Percentiles rank a stretch among this genome's conserved stretches.
These are phyloP conservation scores for Colletotrichum eremochloae DNA, from an alignment of 2,329 filamentous ascomycete genomes.

Conservation along the genomic window DNA sequence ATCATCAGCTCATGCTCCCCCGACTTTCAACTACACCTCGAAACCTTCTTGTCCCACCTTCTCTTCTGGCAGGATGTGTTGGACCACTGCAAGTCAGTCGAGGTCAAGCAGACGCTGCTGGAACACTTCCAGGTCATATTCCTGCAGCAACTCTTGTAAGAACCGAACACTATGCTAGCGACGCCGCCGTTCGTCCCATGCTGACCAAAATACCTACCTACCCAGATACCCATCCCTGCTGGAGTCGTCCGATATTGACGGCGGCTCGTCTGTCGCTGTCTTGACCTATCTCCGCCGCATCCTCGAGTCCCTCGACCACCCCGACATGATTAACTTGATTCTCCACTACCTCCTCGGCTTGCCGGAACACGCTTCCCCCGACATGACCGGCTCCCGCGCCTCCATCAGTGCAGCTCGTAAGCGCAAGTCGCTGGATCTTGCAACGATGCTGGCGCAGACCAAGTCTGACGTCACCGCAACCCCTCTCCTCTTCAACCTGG, in stretches of 20 bases:
- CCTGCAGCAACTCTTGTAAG: slow-evolving; percentile 90
- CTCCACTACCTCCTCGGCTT: slow-evolving; percentile 92
- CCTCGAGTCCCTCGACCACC: slow-evolving; percentile 90
- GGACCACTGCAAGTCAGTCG: slow-evolving; percentile 91
- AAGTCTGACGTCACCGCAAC: slow-evolving; percentile 81
- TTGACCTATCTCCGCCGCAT: slow-evolving; percentile 93
- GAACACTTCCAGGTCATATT: slow-evolving; percentile 99
- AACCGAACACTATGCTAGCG: slow-evolving; percentile 27
- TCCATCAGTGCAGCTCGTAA: slow-evolving; percentile 79
- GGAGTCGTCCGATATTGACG: slow-evolving; percentile 96
- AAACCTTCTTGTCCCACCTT: slow-evolving; percentile 94
- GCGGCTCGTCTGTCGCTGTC: slow-evolving; percentile 95
- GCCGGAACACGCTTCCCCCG: slow-evolving; percentile 66
- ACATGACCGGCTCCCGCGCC: slow-evolving; percentile 57
- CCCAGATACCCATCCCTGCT: slow-evolving; percentile 90
- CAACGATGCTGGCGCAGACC: slow-evolving; percentile 78
- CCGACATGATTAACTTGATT: slow-evolving; percentile 93
- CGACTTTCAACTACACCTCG: slow-evolving; percentile 86
- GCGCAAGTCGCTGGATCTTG: slow-evolving; percentile 89
- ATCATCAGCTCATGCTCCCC: slow-evolving; percentile 80
- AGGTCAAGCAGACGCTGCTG: slow-evolving; percentile 91
- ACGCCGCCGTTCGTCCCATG: slow-evolving; percentile 25
- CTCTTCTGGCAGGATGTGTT: slow-evolving; percentile 98
- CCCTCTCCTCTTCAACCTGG: slow-evolving; percentile 91
- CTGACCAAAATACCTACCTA: slow-evolving; percentile 33